Percentiles rank a stretch among this genome's conserved stretches.
Conservation (phyloP, 306 rosid genomes). For the Abrus precatorius region DNA sequence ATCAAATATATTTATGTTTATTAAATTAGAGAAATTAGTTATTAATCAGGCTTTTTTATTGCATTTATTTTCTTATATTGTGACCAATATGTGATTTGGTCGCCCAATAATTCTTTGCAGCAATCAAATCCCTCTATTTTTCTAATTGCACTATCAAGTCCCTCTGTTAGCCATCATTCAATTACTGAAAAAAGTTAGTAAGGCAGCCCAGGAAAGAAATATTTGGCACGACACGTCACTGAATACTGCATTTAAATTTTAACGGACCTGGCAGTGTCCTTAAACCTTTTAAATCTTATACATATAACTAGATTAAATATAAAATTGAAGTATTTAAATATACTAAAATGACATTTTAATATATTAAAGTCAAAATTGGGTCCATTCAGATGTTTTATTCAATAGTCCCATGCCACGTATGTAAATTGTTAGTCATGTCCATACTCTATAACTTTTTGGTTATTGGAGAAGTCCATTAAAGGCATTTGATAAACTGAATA, state of each 20-base stretch:
- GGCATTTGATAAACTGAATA: conserved; percentile 8
- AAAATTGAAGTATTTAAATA: too few relatives aligned
- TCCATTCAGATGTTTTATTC: neutral
- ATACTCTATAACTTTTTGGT: too few relatives aligned
- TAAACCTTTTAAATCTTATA: too few relatives aligned
- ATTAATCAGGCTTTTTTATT: too few relatives aligned
- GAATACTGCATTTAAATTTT: neutral
- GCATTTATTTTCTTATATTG: too few relatives aligned
- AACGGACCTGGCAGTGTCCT: neutral
- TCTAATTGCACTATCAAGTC: neutral
- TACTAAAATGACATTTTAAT: too few relatives aligned
- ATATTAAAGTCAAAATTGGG: neutral
- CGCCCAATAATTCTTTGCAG: neutral
- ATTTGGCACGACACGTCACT: too few relatives aligned
- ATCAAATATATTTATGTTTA: neutral
- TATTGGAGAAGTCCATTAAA: neutral
- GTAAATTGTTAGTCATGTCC: neutral
- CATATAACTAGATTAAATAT: too few relatives aligned
- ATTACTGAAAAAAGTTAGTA: neutral
- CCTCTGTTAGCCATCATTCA: neutral
- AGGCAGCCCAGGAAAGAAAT: neutral
- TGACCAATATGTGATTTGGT: neutral
- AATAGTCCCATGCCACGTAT: neutral
- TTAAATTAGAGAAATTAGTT: too few relatives aligned
- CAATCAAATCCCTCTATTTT: neutral